Percentiles rank a stretch among this genome's conserved stretches.
Evolutionary conservation across 352 stramenopile species (phyloP).

Genomic region (Pythium sp.): DNA sequence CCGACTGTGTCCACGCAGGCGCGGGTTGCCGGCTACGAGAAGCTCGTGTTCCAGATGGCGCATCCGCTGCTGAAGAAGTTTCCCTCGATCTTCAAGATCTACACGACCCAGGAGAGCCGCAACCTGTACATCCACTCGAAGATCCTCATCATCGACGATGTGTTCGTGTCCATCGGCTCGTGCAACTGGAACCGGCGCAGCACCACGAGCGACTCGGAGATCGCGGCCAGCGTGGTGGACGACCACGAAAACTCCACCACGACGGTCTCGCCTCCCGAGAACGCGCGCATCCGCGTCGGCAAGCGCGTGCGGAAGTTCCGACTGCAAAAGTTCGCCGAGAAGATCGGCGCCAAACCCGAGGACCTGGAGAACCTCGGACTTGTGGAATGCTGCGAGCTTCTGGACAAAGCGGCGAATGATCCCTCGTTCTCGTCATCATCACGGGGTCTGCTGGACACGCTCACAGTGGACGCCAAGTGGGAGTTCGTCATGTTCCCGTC

Average conservation of each 20-base stretch:
- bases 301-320: conserved; percentile 41
- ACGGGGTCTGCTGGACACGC: conserved; percentile 32
- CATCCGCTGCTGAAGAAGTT: conserved; percentile 44
- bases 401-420: conserved; percentile 24
- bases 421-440: neutral
- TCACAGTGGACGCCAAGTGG: conserved; percentile 28
- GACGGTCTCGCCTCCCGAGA: neutral
- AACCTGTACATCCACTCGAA: conserved; percentile 82
- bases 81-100: conserved; percentile 56
- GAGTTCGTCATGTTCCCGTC: conserved; percentile 31
- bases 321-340: conserved; percentile 56
- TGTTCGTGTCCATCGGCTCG: conserved; percentile 81
- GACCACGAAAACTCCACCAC: neutral
- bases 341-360: conserved; percentile 22
- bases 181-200: conserved; percentile 92
- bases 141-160: conserved; percentile 81
- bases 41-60: conserved; percentile 66
- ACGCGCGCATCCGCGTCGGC: conserved; percentile 39
- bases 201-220: conserved; percentile 68
- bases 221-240: conserved; percentile 55
- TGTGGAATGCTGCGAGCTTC: conserved; percentile 26
- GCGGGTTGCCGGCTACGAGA: conserved; percentile 49
- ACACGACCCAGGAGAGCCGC: conserved; percentile 43
- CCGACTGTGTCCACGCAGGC: conserved; percentile 28
- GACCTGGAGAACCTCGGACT: conserved; percentile 21